A percentile compares a stretch with the other conserved stretches of the same genome.
Evolutionary conservation across 768 basidiomycete species (phyloP).

Genomic region (Kwoniella dendrophila): DNA sequence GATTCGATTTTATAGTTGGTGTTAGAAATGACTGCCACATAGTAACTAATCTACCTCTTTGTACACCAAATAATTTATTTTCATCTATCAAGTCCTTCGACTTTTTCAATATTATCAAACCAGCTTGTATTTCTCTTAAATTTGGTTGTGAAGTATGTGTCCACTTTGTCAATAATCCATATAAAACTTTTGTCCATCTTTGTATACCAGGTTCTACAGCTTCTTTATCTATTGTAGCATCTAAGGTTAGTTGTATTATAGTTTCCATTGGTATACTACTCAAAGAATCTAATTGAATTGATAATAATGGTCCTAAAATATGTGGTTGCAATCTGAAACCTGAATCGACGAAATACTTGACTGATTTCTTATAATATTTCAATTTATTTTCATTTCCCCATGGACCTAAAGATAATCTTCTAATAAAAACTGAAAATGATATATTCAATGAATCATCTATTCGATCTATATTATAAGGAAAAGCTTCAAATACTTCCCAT

Average conservation of each 20-base stretch:
- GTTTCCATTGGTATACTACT: conserved; percentile 12
- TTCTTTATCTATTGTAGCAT: conserved; percentile 1
- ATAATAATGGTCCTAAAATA: conserved; percentile 14
- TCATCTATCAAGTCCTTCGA: not conserved
- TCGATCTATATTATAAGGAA: conserved; percentile 1
- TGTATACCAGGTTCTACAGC: conserved; percentile 9
- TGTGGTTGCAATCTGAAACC: not conserved
- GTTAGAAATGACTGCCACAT: conserved; percentile 20
- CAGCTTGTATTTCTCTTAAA: conserved; percentile 10
- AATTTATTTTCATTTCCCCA: conserved; percentile 13
- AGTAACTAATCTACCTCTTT: not conserved
- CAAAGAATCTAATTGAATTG: conserved; percentile 11
- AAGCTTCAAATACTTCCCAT: not conserved
- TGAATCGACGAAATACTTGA: not conserved
- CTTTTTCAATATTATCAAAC: conserved; percentile 4
- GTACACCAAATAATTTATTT: conserved; percentile 10
- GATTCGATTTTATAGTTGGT: not conserved
- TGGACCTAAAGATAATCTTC: conserved; percentile 4
- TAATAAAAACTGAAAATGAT: conserved; percentile 8
- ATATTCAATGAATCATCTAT: not conserved
- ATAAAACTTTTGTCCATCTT: conserved; percentile 16
- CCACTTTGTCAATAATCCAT: conserved; percentile 16
- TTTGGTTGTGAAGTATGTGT: conserved; percentile 9
- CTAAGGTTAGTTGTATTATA: conserved; percentile 7
- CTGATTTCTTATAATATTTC: not conserved